Evolutionary conservation across 108 stramenopile genomes (phyloP), one percentile per base, ranked within the genome.

Genomic region (Asterionellopsis glacialis): DNA sequence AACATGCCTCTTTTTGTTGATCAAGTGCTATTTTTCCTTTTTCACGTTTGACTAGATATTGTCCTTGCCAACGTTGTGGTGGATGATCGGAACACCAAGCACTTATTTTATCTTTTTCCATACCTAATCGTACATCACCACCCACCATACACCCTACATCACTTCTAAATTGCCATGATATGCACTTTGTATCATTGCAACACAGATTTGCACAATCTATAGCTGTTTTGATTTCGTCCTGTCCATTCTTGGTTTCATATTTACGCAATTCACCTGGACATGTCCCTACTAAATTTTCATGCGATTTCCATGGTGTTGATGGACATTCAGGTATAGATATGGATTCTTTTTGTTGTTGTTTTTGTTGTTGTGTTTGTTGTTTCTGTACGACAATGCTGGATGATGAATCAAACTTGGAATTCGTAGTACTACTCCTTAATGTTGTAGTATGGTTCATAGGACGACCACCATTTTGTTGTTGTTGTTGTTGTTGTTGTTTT

Each of bases 31-130:
- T 57, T 57, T 60, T 64, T n/a, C 59, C 51, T 38, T 40, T 62
- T 33, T 33, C 5, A 33, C 33, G 33, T 33, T 2, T 33, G 5
- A 33, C 33, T 12, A 81, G 42, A 41, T 64, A 70, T 53, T 81
- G 80, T 15, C 80, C 80, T 26, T 68, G 62, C 80, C 80, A 81
- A 43, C 63, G 21, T 44, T 59, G 65, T 0, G 80, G 80, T 13
- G 76, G 74, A 53, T 75, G 69, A 44, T 77, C 80, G 13, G 73
- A 75, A 61, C 80, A 81, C 72, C 72, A 81, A 0, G 76, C 74
- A 0, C 76, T 22, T 11, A 50, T 41, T 12, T 76, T 76, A 49
- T 81, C 80, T 56, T 81, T 81, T 42, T 81, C 80, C 67, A 68
- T 67, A 10, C 80, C 80, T 21, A 81, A 27, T 41, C 80, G 70